A percentile compares a stretch with the other conserved stretches of the same genome.
Conservation (phyloP, 2,329 filamentous ascomycete genomes). For the Canariomyces notabilis region DNA sequence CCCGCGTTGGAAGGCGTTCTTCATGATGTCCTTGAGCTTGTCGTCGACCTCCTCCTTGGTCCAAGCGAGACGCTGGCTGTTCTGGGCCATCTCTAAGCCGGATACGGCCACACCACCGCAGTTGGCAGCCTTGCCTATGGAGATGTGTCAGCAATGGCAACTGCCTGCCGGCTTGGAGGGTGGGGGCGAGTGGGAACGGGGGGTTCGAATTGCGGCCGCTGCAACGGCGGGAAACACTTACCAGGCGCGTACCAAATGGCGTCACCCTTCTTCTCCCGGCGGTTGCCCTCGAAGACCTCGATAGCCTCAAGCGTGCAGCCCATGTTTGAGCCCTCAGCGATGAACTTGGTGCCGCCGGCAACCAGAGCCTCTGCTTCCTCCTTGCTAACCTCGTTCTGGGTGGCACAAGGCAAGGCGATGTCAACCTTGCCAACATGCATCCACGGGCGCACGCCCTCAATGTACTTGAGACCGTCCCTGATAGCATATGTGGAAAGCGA, state of each 20-base stretch:
- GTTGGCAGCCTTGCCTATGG: constrained; percentile 78
- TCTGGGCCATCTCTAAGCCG: constrained; percentile 98
- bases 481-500: constrained; percentile 68
- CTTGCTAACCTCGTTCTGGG: constrained; percentile 93
- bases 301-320: constrained; percentile 95
- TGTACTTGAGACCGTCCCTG: constrained; percentile 67
- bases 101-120: constrained; percentile 96
- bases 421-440: constrained; percentile 84
- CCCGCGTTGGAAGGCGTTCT: constrained; percentile 84
- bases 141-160: constrained; percentile 5
- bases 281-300: constrained; percentile 78
- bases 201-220: constrained; percentile 2
- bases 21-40: constrained; percentile 92
- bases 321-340: constrained; percentile 99
- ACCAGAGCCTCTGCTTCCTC: constrained; percentile 85
- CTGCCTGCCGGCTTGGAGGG: too few relatives aligned
- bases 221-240: neutral
- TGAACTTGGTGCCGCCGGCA: constrained; percentile 69
- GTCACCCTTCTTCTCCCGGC: constrained; percentile 60
- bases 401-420: constrained; percentile 86
- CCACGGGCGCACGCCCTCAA: constrained; percentile 87
- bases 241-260: constrained; percentile 92
- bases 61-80: constrained; percentile 83
- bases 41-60: constrained; percentile 82
- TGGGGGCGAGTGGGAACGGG: neutral